phyloP scores from a whole-genome alignment of 352 stramenopile genomes.

The Phytophthora sp. region DNA sequence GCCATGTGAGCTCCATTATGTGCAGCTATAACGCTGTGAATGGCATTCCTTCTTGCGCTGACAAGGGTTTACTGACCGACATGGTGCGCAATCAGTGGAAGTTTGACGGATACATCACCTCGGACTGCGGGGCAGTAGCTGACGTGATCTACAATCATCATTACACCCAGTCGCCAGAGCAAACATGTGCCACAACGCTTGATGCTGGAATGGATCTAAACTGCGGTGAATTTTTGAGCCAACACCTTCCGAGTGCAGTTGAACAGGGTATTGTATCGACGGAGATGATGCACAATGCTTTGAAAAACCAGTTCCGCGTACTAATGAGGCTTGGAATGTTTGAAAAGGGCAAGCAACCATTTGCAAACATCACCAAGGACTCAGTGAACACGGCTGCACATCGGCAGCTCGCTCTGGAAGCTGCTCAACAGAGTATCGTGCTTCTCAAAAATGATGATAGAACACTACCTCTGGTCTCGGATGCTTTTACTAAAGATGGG shows the following conservation, averaged over 20 bases:
- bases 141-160: slow-evolving; percentile 82
- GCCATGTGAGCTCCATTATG: slow-evolving; percentile 89
- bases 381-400: slow-evolving; percentile 63
- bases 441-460: slow-evolving; percentile 89
- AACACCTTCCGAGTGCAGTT: slow-evolving; percentile 71
- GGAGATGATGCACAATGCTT: slow-evolving; percentile 61
- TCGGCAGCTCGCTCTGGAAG: slow-evolving; percentile 63
- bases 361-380: slow-evolving; percentile 52
- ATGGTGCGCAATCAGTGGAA: slow-evolving; percentile 85
- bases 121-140: slow-evolving; percentile 90
- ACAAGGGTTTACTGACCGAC: slow-evolving; percentile 79
- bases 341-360: slow-evolving; percentile 75
- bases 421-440: slow-evolving; percentile 79
- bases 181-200: slow-evolving; percentile 62
- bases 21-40: slow-evolving; percentile 97
- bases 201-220: slow-evolving; percentile 87
- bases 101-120: slow-evolving; percentile 93
- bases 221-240: slow-evolving; percentile 73
- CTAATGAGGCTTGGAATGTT: slow-evolving; percentile 92
- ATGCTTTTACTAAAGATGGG: slow-evolving; percentile 25
- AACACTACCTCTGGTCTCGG: slow-evolving; percentile 58
- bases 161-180: slow-evolving; percentile 70
- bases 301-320: slow-evolving; percentile 84
- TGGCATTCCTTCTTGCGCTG: slow-evolving; percentile 90
- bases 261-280: slow-evolving; percentile 65